Percentiles rank a stretch among this genome's conserved stretches.
These are phyloP conservation scores for Petunia axillaris DNA, from an alignment of 257 asterid species.

Conservation along the genomic window DNA sequence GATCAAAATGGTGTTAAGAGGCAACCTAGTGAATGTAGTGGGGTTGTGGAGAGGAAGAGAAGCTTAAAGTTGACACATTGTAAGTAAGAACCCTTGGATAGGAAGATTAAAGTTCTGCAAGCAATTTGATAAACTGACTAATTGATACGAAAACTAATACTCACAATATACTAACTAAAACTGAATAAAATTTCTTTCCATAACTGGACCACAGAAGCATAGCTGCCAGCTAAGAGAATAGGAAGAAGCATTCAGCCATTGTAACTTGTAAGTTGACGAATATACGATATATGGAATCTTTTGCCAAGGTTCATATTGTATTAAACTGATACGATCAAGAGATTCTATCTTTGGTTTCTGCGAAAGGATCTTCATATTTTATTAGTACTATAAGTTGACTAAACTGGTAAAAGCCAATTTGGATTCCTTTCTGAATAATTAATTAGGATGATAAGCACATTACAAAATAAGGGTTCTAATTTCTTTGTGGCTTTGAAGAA, in stretches of 20 bases:
- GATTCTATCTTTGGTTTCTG: not conserved
- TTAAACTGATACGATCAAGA: not conserved
- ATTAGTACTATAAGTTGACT: not conserved
- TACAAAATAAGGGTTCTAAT: not conserved
- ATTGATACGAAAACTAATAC: not conserved
- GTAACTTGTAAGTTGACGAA: too few species aligned
- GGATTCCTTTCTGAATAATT: constrained; percentile 12
- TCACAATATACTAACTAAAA: not conserved
- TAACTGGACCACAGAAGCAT: not conserved
- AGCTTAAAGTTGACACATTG: not conserved
- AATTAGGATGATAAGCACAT: not conserved
- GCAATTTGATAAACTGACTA: not conserved
- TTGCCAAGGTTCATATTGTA: not conserved
- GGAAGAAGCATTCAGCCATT: constrained; percentile 11
- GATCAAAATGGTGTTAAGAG: not conserved
- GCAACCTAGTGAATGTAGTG: constrained; percentile 5
- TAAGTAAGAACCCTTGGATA: not conserved
- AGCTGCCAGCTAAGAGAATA: constrained; percentile 7
- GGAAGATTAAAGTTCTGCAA: not conserved
- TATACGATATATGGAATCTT: too few species aligned
- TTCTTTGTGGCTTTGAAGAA: constrained; percentile 17
- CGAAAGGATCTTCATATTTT: not conserved
- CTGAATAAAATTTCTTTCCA: not conserved
- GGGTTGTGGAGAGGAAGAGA: constrained; percentile 17
- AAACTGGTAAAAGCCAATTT: not conserved